phyloP scores from a whole-genome alignment of 129 eudicot genomes.

The Oenanthe sinensis region DNA sequence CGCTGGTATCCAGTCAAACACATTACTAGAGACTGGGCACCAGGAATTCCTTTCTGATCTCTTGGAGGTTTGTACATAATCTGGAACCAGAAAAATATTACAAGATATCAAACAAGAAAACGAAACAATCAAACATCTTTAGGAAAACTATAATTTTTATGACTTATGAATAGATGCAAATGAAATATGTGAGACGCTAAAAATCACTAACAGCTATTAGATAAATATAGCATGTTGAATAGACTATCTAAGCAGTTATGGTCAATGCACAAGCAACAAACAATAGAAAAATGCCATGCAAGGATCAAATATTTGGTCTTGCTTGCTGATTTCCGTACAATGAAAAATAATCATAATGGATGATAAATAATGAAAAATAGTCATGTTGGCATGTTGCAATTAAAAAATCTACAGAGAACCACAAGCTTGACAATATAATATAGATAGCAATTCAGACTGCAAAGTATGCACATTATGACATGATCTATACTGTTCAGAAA shows the following conservation, averaged over 20 bases:
- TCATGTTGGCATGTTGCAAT: no score
- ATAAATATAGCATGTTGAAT: not conserved
- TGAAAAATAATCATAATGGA: not conserved
- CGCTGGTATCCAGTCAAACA: conserved; percentile 88
- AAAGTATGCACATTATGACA: not conserved
- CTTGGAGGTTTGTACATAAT: conserved; percentile 59
- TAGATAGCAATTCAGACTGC: not conserved
- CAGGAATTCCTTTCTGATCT: conserved; percentile 75
- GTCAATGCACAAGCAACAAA: not conserved
- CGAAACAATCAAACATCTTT: conserved; percentile 1
- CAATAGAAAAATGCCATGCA: not conserved
- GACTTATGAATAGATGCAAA: not conserved
- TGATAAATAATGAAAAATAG: no score
- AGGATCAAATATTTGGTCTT: not conserved
- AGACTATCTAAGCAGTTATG: not conserved
- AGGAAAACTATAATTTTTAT: not conserved
- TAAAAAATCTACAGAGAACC: not conserved
- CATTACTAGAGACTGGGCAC: conserved; percentile 58
- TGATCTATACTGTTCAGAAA: not conserved
- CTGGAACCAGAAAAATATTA: conserved; percentile 20
- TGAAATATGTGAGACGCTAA: not conserved
- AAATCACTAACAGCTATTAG: not conserved
- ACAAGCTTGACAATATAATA: not conserved
- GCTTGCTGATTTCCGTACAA: not conserved
- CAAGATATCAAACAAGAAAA: not conserved